A percentile compares a stretch with the other conserved stretches of the same genome.
Evolutionary conservation across 345 rosid genomes (phyloP).

Genomic region (Atalantia buxifolia): DNA sequence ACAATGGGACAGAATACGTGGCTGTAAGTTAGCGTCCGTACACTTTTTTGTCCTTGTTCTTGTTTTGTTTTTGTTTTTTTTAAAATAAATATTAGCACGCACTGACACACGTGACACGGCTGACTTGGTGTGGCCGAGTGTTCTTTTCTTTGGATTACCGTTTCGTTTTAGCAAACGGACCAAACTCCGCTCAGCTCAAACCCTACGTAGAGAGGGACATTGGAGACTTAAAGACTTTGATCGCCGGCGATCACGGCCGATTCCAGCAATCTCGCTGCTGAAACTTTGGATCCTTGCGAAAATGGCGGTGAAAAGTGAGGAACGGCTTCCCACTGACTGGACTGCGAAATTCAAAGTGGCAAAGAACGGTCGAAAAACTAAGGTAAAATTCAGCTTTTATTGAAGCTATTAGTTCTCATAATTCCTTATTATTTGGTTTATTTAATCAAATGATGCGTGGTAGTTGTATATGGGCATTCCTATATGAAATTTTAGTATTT

Average conservation of each 20-base stretch:
- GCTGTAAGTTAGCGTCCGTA: too few relatives aligned
- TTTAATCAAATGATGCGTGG: not conserved
- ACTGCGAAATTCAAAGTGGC: slow-evolving; percentile 27
- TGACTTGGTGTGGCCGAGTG: too few relatives aligned
- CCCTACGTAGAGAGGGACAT: not conserved
- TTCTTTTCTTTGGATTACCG: not conserved
- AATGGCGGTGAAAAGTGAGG: slow-evolving; percentile 27
- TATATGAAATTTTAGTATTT: not conserved
- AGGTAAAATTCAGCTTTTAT: slow-evolving; percentile 22
- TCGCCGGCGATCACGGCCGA: not conserved
- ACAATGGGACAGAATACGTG: too few relatives aligned
- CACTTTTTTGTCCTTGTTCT: too few relatives aligned
- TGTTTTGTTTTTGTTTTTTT: too few relatives aligned
- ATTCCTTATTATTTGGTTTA: not conserved
- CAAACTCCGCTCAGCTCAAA: not conserved
- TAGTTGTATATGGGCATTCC: not conserved
- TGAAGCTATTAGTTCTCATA: not conserved
- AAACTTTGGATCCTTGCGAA: not conserved
- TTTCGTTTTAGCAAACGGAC: not conserved
- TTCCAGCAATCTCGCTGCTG: not conserved
- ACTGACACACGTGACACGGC: too few relatives aligned
- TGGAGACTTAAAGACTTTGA: not conserved
- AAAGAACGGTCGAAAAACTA: slow-evolving; percentile 46
- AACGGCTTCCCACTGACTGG: slow-evolving; percentile 61
- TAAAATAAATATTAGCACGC: not conserved